phyloP scores from a whole-genome alignment of 306 rosid genomes.

The Fragaria iinumae region DNA sequence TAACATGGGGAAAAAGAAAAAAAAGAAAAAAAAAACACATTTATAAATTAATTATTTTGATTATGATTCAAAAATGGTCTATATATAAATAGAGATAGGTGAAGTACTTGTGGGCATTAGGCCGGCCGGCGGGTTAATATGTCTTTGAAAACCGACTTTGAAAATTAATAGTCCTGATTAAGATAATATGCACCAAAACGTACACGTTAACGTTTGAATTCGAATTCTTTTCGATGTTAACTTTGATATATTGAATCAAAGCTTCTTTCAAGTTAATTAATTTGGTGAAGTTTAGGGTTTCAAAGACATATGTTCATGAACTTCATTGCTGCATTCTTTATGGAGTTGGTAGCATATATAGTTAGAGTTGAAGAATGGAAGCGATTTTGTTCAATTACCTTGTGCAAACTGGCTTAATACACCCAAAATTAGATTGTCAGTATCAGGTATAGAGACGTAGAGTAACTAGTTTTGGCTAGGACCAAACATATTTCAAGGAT shows the following conservation, averaged over 20 bases:
- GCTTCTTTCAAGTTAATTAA: too few relatives aligned
- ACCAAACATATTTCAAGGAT: slow-evolving; percentile 53
- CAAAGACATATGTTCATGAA: slow-evolving; percentile 25
- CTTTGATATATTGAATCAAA: background rate
- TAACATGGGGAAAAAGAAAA: background rate
- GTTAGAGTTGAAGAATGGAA: slow-evolving; percentile 17
- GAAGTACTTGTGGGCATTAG: slow-evolving; percentile 43
- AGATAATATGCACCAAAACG: background rate
- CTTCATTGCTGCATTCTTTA: slow-evolving; percentile 29
- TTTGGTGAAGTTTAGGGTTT: slow-evolving; percentile 9
- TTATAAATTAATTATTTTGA: background rate
- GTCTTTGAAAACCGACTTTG: background rate
- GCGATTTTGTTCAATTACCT: slow-evolving; percentile 20
- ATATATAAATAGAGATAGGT: slow-evolving; percentile 39
- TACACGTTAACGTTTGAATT: background rate
- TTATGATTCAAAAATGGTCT: slow-evolving; percentile 23
- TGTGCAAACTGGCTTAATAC: slow-evolving; percentile 10
- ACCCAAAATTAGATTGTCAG: slow-evolving; percentile 28
- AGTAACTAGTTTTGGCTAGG: slow-evolving; percentile 8
- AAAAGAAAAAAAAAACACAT: too few relatives aligned
- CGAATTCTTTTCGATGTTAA: background rate
- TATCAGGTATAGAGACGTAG: slow-evolving; percentile 13
- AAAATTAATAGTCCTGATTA: slow-evolving; percentile 5
- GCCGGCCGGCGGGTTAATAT: slow-evolving; percentile 37
- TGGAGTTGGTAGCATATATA: slow-evolving; percentile 32